Percentiles rank a stretch among this genome's conserved stretches.
These are phyloP conservation scores for Candida ficus DNA, from an alignment of 805 yeast species.

Conservation along the genomic window DNA sequence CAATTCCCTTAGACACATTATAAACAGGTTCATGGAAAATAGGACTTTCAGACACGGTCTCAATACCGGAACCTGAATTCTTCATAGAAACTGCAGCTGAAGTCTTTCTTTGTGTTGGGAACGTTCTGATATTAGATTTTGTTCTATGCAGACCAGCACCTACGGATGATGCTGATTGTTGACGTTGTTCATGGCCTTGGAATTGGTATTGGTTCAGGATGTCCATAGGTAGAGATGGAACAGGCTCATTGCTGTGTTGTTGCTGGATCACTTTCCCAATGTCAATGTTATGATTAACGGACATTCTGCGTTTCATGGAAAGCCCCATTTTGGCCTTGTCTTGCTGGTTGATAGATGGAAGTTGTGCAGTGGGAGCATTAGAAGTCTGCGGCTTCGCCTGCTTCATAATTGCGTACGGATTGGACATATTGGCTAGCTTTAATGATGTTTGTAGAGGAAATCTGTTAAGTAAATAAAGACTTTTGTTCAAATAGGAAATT, in stretches of 20 bases:
- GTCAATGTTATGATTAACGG: conserved; percentile 31
- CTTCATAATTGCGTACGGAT: conserved; percentile 16
- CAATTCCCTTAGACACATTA: conserved; percentile 12
- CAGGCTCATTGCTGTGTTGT: conserved; percentile 7
- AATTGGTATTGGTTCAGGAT: conserved; percentile 16
- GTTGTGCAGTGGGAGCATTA: conserved; percentile 17
- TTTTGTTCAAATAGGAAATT: too few relatives aligned
- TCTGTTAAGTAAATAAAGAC: not conserved
- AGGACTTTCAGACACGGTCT: too few relatives aligned
- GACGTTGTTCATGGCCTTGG: conserved; percentile 6
- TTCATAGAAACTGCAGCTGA: not conserved
- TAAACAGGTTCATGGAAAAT: conserved; percentile 3
- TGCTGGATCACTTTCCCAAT: conserved; percentile 9
- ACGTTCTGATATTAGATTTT: conserved; percentile 1
- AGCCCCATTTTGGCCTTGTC: conserved; percentile 35
- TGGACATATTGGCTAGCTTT: too few relatives aligned
- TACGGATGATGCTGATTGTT: conserved; percentile 4
- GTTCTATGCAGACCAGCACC: conserved; percentile 5
- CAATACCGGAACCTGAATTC: too few relatives aligned
- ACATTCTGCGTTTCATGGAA: conserved; percentile 40
- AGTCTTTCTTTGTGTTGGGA: not conserved
- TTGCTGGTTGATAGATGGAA: conserved; percentile 31
- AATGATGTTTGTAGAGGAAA: not conserved
- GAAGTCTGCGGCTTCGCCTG: conserved; percentile 7
- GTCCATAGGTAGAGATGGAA: conserved; percentile 27